These are phyloP conservation scores for Quercus bicolor DNA, from an alignment of 306 rosid genomes.

Conservation along the genomic window DNA sequence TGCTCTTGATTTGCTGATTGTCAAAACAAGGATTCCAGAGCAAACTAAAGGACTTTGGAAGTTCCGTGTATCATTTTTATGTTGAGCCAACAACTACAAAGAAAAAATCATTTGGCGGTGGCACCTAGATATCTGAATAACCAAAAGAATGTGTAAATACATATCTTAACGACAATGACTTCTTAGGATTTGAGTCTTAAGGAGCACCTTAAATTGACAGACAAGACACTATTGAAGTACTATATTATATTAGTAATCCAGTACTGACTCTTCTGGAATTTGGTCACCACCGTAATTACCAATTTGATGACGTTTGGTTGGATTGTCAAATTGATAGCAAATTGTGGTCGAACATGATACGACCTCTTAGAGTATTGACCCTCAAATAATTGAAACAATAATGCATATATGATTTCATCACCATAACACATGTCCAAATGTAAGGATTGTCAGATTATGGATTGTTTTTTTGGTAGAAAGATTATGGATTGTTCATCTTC, in stretches of 20 bases:
- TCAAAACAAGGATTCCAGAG: background rate
- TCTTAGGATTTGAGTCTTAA: slow-evolving; percentile 5
- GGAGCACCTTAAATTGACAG: background rate
- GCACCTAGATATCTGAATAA: background rate
- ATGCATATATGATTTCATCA: slow-evolving; percentile 1
- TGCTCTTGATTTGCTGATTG: background rate
- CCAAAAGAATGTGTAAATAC: background rate
- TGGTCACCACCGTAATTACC: background rate
- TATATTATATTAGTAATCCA: background rate
- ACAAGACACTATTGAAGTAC: background rate
- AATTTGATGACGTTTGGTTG: background rate
- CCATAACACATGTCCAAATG: background rate
- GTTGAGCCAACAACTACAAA: background rate
- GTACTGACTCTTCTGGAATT: background rate
- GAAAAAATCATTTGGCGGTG: background rate
- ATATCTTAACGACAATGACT: slow-evolving; percentile 21
- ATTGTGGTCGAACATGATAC: slow-evolving; percentile 15
- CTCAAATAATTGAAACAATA: slow-evolving; percentile 40
- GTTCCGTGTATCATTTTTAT: background rate
- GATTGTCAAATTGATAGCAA: background rate
- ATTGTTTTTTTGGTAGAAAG: background rate
- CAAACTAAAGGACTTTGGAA: background rate
- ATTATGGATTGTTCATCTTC: slow-evolving; percentile 15
- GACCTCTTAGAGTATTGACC: slow-evolving; percentile 4
- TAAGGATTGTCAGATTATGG: slow-evolving; percentile 14